These are phyloP conservation scores for Sugiyamaella novakii DNA, from an alignment of 1,139 yeast genomes.

Conservation along the genomic window DNA sequence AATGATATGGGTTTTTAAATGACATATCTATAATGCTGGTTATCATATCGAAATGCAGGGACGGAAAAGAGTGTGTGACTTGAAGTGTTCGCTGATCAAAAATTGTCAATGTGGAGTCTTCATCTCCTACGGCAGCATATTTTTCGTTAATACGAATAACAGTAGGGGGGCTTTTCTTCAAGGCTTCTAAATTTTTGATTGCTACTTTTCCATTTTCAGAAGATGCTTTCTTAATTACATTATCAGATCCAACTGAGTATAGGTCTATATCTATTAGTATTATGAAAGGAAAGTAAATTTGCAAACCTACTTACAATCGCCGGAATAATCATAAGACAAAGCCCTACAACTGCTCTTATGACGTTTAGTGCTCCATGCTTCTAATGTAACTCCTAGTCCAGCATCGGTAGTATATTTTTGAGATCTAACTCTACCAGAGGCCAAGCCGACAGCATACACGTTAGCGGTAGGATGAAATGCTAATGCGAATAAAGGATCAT, in stretches of 20 bases:
- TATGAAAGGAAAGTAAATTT: too few relatives aligned
- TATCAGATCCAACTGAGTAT: slow-evolving; percentile 78
- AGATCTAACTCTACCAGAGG: slow-evolving; percentile 68
- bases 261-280: too few relatives aligned
- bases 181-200: slow-evolving; percentile 49
- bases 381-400: slow-evolving; percentile 42
- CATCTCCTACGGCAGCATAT: slow-evolving; percentile 75
- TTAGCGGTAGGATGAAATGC: slow-evolving; percentile 80
- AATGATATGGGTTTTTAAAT: slow-evolving; percentile 77
- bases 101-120: slow-evolving; percentile 65
- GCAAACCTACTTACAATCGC: slow-evolving; percentile 51
- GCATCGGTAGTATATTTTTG: slow-evolving; percentile 45
- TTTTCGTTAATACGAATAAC: slow-evolving; percentile 65
- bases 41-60: slow-evolving; percentile 72
- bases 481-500: slow-evolving; percentile 66
- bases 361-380: slow-evolving; percentile 78
- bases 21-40: slow-evolving; percentile 59
- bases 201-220: slow-evolving; percentile 76
- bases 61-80: slow-evolving; percentile 45
- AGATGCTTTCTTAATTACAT: slow-evolving; percentile 72
- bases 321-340: slow-evolving; percentile 65
- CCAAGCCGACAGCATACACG: slow-evolving; percentile 68
- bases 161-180: slow-evolving; percentile 57
- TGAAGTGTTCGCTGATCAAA: slow-evolving; percentile 57
- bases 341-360: slow-evolving; percentile 89